Evolutionary conservation across 1,284 basidiomycete species (phyloP).

Genomic region (Ustilago loliicola): DNA sequence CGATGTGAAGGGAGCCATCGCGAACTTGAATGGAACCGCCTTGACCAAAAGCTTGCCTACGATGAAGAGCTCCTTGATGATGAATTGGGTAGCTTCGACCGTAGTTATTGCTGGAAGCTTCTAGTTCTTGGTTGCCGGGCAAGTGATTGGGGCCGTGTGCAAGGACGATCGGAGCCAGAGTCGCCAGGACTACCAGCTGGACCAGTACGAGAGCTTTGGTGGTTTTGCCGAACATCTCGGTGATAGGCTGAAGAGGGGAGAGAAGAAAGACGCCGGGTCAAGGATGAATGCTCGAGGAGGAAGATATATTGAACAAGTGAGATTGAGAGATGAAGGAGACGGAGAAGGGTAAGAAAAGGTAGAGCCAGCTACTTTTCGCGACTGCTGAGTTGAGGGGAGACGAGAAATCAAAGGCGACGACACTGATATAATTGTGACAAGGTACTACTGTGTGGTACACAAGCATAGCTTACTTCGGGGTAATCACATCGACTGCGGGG

Average conservation of each 20-base stretch:
- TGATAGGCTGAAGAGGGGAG: background rate
- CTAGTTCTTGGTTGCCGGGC: background rate
- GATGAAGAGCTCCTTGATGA: too few relatives aligned
- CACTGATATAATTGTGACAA: background rate
- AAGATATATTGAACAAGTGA: background rate
- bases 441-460: too few relatives aligned
- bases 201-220: background rate
- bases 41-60: too few relatives aligned
- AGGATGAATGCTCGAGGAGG: background rate
- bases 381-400: background rate
- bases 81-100: too few relatives aligned
- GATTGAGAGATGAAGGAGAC: background rate
- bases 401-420: background rate
- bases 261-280: background rate
- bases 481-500: background rate
- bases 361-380: background rate
- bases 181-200: slow-evolving; percentile 3
- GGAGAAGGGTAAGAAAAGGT: background rate
- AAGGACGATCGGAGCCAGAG: background rate
- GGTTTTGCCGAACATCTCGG: background rate
- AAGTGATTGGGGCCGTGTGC: background rate
- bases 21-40: too few relatives aligned
- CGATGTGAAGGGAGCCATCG: too few relatives aligned
- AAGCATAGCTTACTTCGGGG: background rate
- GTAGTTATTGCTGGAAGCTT: too few relatives aligned